phyloP scores from a whole-genome alignment of 1,284 basidiomycete species.

The Schizophyllum amplum region DNA sequence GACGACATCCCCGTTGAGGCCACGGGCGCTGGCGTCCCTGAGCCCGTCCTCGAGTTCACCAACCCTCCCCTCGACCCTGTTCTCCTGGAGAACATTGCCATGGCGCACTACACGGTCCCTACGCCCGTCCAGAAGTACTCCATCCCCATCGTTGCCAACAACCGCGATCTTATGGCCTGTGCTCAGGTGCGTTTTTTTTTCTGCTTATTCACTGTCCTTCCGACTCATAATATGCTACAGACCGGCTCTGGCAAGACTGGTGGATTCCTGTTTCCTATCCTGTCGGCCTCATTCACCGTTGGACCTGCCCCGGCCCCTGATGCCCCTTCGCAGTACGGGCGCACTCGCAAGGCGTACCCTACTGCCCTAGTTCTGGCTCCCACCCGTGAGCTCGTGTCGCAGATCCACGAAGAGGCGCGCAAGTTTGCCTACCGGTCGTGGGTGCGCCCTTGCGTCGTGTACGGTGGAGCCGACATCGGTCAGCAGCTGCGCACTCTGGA shows the following conservation, averaged over 20 bases:
- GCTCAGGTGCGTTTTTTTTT: conserved; percentile 62
- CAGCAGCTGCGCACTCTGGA: conserved; percentile 92
- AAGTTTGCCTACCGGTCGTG: conserved; percentile 99
- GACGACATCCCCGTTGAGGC: conserved; percentile 99
- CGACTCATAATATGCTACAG: conserved; percentile 32
- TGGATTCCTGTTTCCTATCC: conserved; percentile 98
- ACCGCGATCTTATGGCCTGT: conserved; percentile 97
- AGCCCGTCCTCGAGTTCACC: conserved; percentile 85
- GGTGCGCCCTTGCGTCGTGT: conserved; percentile 98
- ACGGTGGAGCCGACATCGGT: conserved; percentile 98
- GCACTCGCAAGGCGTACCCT: conserved; percentile 87
- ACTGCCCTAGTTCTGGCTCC: conserved; percentile 95
- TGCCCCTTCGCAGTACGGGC: conserved; percentile 47
- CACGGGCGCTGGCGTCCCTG: conserved; percentile 91
- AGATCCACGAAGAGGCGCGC: conserved; percentile 98
- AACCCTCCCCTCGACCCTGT: conserved; percentile 88
- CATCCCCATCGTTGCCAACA: conserved; percentile 91
- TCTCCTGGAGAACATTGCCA: conserved; percentile 91
- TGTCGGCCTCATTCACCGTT: conserved; percentile 85
- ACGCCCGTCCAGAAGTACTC: conserved; percentile 99
- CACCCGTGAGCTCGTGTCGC: conserved; percentile 96
- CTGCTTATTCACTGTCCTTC: conserved; percentile 12
- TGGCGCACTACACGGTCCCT: conserved; percentile 89
- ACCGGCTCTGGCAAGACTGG: conserved; percentile 99
- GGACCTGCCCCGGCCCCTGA: conserved; percentile 72